Conservation (phyloP, 2,329 filamentous ascomycete species). For the Botrytis fragariae region DNA sequence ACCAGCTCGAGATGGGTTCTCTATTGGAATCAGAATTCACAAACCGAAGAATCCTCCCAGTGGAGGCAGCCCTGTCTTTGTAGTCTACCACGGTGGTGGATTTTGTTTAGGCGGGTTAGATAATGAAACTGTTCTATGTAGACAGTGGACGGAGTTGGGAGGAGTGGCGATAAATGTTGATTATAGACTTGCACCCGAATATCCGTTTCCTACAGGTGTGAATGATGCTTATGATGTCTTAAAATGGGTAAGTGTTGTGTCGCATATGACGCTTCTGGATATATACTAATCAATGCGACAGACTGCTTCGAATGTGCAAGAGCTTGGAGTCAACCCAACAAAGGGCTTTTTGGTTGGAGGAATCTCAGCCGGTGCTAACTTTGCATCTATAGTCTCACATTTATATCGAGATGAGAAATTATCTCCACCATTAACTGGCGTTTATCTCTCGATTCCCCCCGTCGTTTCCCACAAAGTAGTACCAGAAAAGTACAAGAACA, state of each 20-base stretch:
- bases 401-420: slow-evolving; percentile 44
- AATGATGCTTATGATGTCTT: slow-evolving; percentile 48
- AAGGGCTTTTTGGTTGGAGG: slow-evolving; percentile 51
- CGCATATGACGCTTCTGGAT: neutral
- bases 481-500: slow-evolving; percentile 41
- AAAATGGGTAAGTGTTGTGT: slow-evolving; percentile 41
- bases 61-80: slow-evolving; percentile 37
- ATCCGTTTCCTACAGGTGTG: slow-evolving; percentile 45
- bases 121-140: slow-evolving; percentile 39
- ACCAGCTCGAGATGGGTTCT: slow-evolving; percentile 29
- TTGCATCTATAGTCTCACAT: slow-evolving; percentile 42
- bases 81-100: slow-evolving; percentile 41
- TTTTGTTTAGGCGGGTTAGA: slow-evolving; percentile 40
- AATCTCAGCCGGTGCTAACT: slow-evolving; percentile 46
- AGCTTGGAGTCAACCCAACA: slow-evolving; percentile 41
- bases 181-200: slow-evolving; percentile 48
- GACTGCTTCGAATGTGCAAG: slow-evolving; percentile 22
- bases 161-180: slow-evolving; percentile 45
- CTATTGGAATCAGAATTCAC: slow-evolving; percentile 30
- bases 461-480: neutral
- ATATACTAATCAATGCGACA: neutral
- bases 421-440: slow-evolving; percentile 46
- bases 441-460: slow-evolving; percentile 45
- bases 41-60: slow-evolving; percentile 24
- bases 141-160: slow-evolving; percentile 38